Percentiles rank a stretch among this genome's conserved stretches.
Conservation (phyloP, 2,329 filamentous ascomycete species). For the Talaromyces sp. region DNA sequence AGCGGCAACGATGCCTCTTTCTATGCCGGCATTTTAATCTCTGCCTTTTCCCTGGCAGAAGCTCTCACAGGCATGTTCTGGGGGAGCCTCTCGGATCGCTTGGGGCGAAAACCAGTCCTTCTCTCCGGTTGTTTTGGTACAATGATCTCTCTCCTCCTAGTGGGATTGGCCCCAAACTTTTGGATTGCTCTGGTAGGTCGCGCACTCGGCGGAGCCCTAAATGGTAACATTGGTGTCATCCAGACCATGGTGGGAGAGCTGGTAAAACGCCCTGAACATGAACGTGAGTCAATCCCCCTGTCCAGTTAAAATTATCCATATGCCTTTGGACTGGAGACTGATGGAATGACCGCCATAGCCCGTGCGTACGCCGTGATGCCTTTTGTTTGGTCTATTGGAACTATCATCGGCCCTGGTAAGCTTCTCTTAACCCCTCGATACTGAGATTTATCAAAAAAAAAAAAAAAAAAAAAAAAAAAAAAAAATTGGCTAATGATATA, state of each 20-base stretch:
- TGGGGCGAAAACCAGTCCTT: conserved; percentile 84
- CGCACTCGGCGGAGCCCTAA: conserved; percentile 77
- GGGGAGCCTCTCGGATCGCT: conserved; percentile 78
- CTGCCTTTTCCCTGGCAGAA: conserved; percentile 81
- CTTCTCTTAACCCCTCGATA: background rate
- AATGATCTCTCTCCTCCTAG: conserved; percentile 77
- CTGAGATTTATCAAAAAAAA: too few relatives aligned
- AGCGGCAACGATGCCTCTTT: conserved; percentile 76
- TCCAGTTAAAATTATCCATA: too few relatives aligned
- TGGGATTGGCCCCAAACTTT: conserved; percentile 81
- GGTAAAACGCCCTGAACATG: conserved; percentile 79
- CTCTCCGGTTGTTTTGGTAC: conserved; percentile 81
- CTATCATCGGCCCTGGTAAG: conserved; percentile 73
- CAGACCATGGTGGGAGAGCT: conserved; percentile 93
- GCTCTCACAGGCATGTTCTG: conserved; percentile 84
- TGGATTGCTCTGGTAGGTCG: conserved; percentile 79
- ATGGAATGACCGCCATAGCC: too few relatives aligned
- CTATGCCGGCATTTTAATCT: conserved; percentile 86
- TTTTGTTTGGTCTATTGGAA: conserved; percentile 89
- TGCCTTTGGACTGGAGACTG: too few relatives aligned
- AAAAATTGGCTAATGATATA: conserved; percentile 14
- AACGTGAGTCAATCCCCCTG: conserved; percentile 65
- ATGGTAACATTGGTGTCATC: conserved; percentile 89
- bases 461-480: too few relatives aligned
- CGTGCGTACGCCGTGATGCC: conserved; percentile 90